Conservation (phyloP, 139 green algal species). For the Cymbomonas tetramitiformis region DNA sequence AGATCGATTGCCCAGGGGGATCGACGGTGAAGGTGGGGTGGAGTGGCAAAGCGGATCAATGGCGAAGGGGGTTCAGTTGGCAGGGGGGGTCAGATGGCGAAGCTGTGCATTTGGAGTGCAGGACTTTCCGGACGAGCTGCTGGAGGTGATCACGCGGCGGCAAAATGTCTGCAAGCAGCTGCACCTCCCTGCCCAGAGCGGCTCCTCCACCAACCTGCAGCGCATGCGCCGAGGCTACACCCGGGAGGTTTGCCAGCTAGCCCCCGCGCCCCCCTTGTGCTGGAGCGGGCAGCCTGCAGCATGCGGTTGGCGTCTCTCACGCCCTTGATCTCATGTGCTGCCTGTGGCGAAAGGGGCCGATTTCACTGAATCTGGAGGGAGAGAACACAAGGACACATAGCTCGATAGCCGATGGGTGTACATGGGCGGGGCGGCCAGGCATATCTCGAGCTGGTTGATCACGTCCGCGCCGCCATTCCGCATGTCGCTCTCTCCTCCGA, state of each 20-base stretch:
- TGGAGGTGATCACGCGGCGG: conserved; percentile 37
- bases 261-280: too few species aligned
- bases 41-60: conserved; percentile 31
- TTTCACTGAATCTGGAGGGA: too few species aligned
- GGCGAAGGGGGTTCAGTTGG: neutral
- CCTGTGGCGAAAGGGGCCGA: too few species aligned
- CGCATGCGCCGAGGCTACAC: conserved; percentile 69
- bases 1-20: neutral
- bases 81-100: too few species aligned
- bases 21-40: neutral
- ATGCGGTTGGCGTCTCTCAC: neutral
- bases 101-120: too few species aligned
- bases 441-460: conserved; percentile 62
- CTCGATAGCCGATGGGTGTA: too few species aligned
- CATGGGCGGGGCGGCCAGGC: too few species aligned
- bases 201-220: conserved; percentile 44
- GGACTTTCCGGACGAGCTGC: conserved; percentile 38
- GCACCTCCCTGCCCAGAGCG: conserved; percentile 82
- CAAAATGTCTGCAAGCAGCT: conserved; percentile 71
- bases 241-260: conserved; percentile 1
- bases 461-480: conserved; percentile 38
- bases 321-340: conserved; percentile 31
- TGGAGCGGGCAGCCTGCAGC: neutral
- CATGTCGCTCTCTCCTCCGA: conserved; percentile 61
- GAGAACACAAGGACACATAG: too few species aligned